Percentiles rank a stretch among this genome's conserved stretches.
Evolutionary conservation across 2,329 filamentous ascomycete species (phyloP).

Genomic region (Zymoseptoria pseudotritici): DNA sequence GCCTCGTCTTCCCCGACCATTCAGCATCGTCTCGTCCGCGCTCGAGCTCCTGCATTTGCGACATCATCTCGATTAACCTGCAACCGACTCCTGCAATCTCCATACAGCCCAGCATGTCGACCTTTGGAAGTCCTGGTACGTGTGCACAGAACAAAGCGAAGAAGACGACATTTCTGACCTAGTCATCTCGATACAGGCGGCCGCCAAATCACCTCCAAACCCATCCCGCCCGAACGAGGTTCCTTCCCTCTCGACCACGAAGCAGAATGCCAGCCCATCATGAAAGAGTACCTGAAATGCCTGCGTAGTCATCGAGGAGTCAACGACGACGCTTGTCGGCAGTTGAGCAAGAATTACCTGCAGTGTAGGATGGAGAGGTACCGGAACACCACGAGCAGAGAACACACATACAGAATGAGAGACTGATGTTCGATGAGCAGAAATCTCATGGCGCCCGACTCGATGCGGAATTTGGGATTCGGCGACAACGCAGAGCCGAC

Average conservation of each 20-base stretch:
- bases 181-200: slow-evolving; percentile 41
- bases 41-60: neutral
- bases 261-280: slow-evolving; percentile 88
- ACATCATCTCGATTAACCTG: neutral
- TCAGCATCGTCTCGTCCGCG: neutral
- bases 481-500: neutral
- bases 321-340: slow-evolving; percentile 79
- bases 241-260: slow-evolving; percentile 97
- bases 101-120: slow-evolving; percentile 24
- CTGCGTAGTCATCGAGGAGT: slow-evolving; percentile 76
- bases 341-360: slow-evolving; percentile 81
- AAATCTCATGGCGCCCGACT: slow-evolving; percentile 92
- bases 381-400: slow-evolving; percentile 23
- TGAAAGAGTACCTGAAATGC: slow-evolving; percentile 77
- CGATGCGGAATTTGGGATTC: slow-evolving; percentile 90
- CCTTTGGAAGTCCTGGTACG: slow-evolving; percentile 53
- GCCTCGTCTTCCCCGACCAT: neutral
- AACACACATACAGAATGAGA: neutral
- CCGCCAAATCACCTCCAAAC: slow-evolving; percentile 56
- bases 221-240: slow-evolving; percentile 77
- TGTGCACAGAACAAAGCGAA: neutral
- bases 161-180: slow-evolving; percentile 24
- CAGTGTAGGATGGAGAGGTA: slow-evolving; percentile 92
- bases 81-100: neutral
- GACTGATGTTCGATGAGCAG: slow-evolving; percentile 37